Percentiles rank a stretch among this genome's conserved stretches.
phyloP scores from a whole-genome alignment of 805 yeast genomes.

The Sungouiozyma ichnusensis region DNA sequence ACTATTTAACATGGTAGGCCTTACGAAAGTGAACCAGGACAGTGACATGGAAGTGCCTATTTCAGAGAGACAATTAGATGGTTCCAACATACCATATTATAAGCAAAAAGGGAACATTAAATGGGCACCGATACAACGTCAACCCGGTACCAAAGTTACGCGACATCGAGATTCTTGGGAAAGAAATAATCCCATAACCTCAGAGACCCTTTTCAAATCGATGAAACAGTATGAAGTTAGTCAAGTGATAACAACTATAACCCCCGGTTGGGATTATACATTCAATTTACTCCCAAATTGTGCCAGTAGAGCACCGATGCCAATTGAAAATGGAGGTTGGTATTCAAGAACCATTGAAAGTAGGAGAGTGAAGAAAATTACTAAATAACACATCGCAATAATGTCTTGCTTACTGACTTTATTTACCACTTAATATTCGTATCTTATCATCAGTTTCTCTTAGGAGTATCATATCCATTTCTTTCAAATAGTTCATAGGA shows the following conservation, averaged over 20 bases:
- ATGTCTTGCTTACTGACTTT: conserved; percentile 55
- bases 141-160: conserved; percentile 67
- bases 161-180: conserved; percentile 43
- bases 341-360: conserved; percentile 21
- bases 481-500: conserved; percentile 18
- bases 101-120: conserved; percentile 64
- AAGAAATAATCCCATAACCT: conserved; percentile 53
- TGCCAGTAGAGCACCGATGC: conserved; percentile 61
- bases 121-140: conserved; percentile 87
- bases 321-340: conserved; percentile 44
- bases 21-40: neutral
- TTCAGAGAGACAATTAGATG: neutral
- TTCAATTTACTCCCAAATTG: conserved; percentile 49
- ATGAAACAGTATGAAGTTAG: conserved; percentile 28
- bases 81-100: conserved; percentile 61
- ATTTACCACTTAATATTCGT: conserved; percentile 25
- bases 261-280: conserved; percentile 76
- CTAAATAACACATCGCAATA: conserved; percentile 49
- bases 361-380: neutral
- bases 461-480: conserved; percentile 18
- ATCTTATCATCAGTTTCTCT: conserved; percentile 15
- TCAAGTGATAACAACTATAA: conserved; percentile 45
- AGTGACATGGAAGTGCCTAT: neutral
- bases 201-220: conserved; percentile 40
- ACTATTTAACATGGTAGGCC: neutral